Evolutionary conservation across 805 yeast species (phyloP), one percentile per base, ranked within the genome.

Genomic region (Yueomyces sinensis): DNA sequence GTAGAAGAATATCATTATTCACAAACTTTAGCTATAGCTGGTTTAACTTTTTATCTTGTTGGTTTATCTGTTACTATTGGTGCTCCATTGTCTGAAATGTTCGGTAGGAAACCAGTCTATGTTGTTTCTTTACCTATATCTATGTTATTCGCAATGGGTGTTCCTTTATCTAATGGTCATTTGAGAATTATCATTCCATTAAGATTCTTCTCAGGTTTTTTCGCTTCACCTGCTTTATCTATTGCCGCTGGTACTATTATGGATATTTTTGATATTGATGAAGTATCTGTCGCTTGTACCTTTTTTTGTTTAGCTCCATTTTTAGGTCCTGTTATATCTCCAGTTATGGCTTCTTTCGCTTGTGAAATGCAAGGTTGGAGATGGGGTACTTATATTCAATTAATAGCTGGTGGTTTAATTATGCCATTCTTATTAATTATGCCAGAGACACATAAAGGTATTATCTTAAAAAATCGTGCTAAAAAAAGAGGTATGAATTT

Each of bases 171-270:
- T 1, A 57, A 64, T 27, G 73, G 59, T 14, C 52, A 78, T 43
- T 75, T 81, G 43, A 63, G 72, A 38, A 62, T 70, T 9, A 63
- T 81, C 20, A 58, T 83, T 32, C 76, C 84, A 4, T 62, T 82
- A 31, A 61, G 95, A 45, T 80, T 81, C 49, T 71, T 84, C 46
- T 63, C 79, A 16, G 94, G 94, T 1, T 65, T 77, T 20, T 67
- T 77, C 32, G 83, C 91, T 1, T 75, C 87, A 2, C 93, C 91
- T 3, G 84, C 87, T 2, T 65, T 84, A 59, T 77, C 94, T 9
- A 73, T 82, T 43, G 89, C 84, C 11, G 84, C 87, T 35, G 95
- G 94, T 42, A 76, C 91, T 4, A 72, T 84, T 41, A 62, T 76
- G 36, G 95, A 84, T 58, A 57, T 83, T 32, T 84, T 87, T 76